Conservation (phyloP, 768 basidiomycete genomes). For the Coprinopsis cinerea region DNA sequence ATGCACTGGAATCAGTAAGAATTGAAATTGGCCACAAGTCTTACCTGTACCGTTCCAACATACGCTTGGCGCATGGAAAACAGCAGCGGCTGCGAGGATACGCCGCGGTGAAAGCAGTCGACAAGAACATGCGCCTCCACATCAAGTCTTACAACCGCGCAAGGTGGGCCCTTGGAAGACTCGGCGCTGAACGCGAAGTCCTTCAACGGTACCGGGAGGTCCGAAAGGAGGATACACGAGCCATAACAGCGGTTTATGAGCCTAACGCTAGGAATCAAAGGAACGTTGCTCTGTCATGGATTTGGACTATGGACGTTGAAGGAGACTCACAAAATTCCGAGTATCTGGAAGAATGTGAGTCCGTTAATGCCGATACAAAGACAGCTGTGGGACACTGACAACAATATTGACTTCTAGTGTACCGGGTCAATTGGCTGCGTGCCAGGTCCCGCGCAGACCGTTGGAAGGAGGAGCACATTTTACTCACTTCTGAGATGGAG, state of each 20-base stretch:
- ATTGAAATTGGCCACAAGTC: no score
- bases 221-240: not conserved
- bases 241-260: constrained; percentile 1
- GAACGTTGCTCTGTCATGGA: not conserved
- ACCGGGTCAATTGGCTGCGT: constrained; percentile 4
- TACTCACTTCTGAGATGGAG: not conserved
- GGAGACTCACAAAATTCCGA: not conserved
- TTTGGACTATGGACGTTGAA: not conserved
- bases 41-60: no score
- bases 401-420: no score
- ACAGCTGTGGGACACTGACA: not conserved
- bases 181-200: not conserved
- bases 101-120: not conserved
- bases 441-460: not conserved
- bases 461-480: not conserved
- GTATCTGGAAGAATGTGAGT: not conserved
- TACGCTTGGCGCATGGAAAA: not conserved
- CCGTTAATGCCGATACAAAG: no score
- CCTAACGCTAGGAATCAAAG: not conserved
- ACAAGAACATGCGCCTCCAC: not conserved
- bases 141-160: not conserved
- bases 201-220: not conserved
- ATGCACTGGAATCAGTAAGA: no score
- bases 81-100: not conserved
- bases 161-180: not conserved